Conservation (phyloP, 106 monocot genomes). For the Narthecium ossifragum region DNA sequence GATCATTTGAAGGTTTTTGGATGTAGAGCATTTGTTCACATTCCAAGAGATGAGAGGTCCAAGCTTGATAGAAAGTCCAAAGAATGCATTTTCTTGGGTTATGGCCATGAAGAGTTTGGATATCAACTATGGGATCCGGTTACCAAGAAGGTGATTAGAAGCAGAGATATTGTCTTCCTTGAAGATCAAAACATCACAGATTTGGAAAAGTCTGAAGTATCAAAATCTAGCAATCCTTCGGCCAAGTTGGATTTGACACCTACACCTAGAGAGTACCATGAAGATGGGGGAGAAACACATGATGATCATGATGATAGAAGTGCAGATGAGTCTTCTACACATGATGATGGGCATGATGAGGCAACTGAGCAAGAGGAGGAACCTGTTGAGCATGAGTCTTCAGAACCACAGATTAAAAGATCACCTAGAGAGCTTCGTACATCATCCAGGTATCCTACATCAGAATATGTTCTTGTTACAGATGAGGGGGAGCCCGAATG, state of each 20-base stretch:
- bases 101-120: slow-evolving; percentile 8
- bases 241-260: too few relatives aligned
- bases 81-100: slow-evolving; percentile 7
- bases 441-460: not conserved
- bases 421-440: not conserved
- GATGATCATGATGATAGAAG: too few relatives aligned
- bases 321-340: not conserved
- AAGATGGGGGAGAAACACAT: too few relatives aligned
- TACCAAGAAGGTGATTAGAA: slow-evolving; percentile 2
- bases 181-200: slow-evolving; percentile 3
- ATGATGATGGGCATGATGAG: not conserved
- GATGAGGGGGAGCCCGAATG: not conserved
- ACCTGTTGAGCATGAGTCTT: not conserved
- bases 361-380: not conserved
- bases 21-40: slow-evolving; percentile 2
- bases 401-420: not conserved
- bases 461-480: not conserved
- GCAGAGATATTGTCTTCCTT: slow-evolving; percentile 1
- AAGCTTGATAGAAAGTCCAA: slow-evolving; percentile 5
- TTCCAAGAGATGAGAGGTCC: slow-evolving; percentile 7
- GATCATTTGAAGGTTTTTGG: slow-evolving; percentile 2
- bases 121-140: not conserved
- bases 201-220: not conserved
- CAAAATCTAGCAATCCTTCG: too few relatives aligned
- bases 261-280: too few relatives aligned